Conservation (phyloP, 1,284 basidiomycete genomes). For the Tetrapyrgos nigripes region DNA sequence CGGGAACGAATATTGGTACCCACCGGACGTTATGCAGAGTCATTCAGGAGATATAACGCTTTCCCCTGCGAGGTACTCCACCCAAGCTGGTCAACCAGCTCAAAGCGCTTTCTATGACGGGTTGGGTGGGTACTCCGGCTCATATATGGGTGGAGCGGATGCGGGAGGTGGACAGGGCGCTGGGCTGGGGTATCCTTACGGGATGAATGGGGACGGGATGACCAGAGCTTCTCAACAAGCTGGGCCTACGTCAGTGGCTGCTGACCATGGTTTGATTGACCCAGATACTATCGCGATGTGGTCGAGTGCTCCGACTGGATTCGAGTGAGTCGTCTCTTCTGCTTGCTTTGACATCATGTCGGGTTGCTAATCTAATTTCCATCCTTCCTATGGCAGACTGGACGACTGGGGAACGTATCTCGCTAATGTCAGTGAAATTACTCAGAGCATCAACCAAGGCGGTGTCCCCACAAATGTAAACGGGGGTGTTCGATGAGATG, state of each 20-base stretch:
- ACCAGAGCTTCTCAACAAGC: background rate
- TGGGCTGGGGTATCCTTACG: background rate
- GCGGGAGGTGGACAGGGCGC: background rate
- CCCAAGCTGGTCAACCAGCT: background rate
- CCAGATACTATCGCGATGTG: constrained; percentile 63
- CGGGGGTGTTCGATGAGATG: background rate
- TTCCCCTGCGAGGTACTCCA: background rate
- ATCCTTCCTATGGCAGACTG: constrained; percentile 29
- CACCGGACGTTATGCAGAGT: background rate
- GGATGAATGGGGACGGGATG: background rate
- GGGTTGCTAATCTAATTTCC: background rate
- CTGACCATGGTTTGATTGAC: constrained; percentile 34
- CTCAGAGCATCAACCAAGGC: constrained; percentile 27
- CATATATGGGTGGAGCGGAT: background rate
- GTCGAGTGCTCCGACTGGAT: constrained; percentile 59
- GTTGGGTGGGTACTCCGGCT: background rate
- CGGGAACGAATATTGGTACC: background rate
- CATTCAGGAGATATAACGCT: background rate
- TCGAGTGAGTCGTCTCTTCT: constrained; percentile 51
- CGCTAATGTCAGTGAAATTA: constrained; percentile 31
- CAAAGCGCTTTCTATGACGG: background rate
- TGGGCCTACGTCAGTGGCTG: background rate
- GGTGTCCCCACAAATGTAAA: background rate
- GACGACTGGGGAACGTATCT: constrained; percentile 49
- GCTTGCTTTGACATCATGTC: background rate